Evolutionary conservation across 2,329 filamentous ascomycete species (phyloP), one percentile per base, ranked within the genome.

Genomic region (Aspergillus arachidicola): DNA sequence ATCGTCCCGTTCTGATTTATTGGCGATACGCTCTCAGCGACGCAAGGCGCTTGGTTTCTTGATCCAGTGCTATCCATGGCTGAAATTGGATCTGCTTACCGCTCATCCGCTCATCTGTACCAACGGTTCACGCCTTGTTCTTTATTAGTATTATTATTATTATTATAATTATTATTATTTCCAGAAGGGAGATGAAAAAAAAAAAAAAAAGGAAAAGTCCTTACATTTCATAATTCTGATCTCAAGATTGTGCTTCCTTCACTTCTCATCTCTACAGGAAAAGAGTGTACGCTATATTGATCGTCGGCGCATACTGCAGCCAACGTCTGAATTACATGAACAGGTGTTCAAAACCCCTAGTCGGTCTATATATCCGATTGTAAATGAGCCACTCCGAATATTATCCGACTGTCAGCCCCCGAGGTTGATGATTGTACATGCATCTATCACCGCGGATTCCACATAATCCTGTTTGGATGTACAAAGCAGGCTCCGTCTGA

Each of bases 251-350:
- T 9, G 16, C 21, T 11, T 16, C 11, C 19, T 30, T 32, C 46
- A 34, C 57, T 14, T 58, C 23, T n/a, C 34, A 32, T 11, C 45
- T 11, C 21, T 11, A 36, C n/a, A 23, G 14, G 12, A 11, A n/a
- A 54, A 16, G 19, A 36, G 12, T 54, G 10, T 36, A 28, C 51
- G 14, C n/a, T 53, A 32, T 55, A 10, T 11, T 19, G 32, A 38
- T 55, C 32, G 32, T 19, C 51, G 10, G 34, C 51, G 32, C 51
- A 38, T 55, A 36, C 55, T 43, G 46, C 60, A 30, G 55, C 55
- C 34, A 64, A 64, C 46, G 36, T 11, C 30, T 28, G 19, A 12
- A 26, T 21, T 61, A 56, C 60, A 61, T 50, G 55, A 58, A 61
- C 60, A 53, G 46, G 60, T 51, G 59, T 58, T 58, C 55, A 57